These are phyloP conservation scores for Colletotrichum aenigma DNA, from an alignment of 2,329 filamentous ascomycete genomes.

Conservation along the genomic window DNA sequence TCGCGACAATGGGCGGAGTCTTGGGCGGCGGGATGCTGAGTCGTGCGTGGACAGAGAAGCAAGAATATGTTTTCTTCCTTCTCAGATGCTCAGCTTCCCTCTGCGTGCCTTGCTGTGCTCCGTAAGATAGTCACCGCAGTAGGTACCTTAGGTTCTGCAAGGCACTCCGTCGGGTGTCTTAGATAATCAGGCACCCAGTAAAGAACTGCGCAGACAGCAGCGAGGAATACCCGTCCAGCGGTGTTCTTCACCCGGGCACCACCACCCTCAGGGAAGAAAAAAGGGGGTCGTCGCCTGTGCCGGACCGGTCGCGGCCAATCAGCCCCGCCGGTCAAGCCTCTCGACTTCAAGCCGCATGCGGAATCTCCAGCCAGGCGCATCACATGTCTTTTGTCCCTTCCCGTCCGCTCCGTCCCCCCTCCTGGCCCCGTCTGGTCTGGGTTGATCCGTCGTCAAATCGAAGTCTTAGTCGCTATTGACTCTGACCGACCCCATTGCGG, in stretches of 20 bases:
- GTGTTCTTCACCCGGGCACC: neutral
- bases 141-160: neutral
- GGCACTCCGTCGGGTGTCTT: neutral
- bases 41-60: neutral
- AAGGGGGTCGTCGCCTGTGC: neutral
- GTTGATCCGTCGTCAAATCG: neutral
- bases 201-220: neutral
- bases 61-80: neutral
- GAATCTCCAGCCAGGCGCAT: constrained; percentile 4
- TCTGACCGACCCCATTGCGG: constrained; percentile 7
- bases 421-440: neutral
- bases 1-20: neutral
- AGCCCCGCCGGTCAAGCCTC: constrained; percentile 6
- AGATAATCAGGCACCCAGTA: neutral
- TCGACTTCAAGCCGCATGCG: constrained; percentile 13
- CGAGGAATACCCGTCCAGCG: neutral
- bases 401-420: neutral
- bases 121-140: neutral
- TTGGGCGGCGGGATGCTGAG: neutral
- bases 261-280: neutral
- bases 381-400: constrained; percentile 15
- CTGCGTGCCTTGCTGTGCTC: neutral
- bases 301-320: constrained; percentile 10
- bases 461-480: neutral
- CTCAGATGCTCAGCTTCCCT: neutral